Evolutionary conservation across 768 basidiomycete genomes (phyloP).

Genomic region (Multifurca ochricompacta): DNA sequence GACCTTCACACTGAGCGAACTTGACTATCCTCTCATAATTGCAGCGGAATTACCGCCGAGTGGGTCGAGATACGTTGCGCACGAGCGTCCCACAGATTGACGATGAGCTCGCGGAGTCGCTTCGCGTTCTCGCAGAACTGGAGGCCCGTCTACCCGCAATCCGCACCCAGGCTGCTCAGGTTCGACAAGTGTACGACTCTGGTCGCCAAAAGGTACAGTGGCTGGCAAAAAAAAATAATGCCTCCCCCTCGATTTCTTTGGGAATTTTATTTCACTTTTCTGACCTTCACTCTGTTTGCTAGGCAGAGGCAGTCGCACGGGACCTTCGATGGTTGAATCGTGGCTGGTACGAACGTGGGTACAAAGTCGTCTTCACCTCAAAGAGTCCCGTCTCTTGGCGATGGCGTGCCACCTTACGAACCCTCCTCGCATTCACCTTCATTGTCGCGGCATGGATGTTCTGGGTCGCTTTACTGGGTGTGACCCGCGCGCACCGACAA

Average conservation of each 20-base stretch:
- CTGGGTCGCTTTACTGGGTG: constrained; percentile 57
- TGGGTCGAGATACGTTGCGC: constrained; percentile 44
- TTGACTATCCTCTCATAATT: neutral
- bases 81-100: constrained; percentile 57
- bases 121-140: constrained; percentile 49
- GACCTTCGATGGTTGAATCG: constrained; percentile 73
- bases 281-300: too few species aligned
- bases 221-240: neutral
- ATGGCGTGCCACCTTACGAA: constrained; percentile 59
- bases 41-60: constrained; percentile 52
- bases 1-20: neutral
- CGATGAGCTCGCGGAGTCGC: constrained; percentile 52
- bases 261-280: neutral
- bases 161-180: constrained; percentile 52
- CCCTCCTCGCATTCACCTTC: constrained; percentile 34
- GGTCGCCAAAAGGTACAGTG: constrained; percentile 55
- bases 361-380: constrained; percentile 64
- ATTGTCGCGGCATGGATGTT: constrained; percentile 49
- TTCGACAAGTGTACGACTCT: constrained; percentile 61
- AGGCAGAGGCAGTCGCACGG: constrained; percentile 60
- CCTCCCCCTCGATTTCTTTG: too few species aligned
- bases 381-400: constrained; percentile 64
- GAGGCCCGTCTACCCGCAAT: constrained; percentile 53
- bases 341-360: constrained; percentile 69
- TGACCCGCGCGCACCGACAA: constrained; percentile 65